phyloP scores from a whole-genome alignment of 2,329 filamentous ascomycete genomes.

The Nemania bipapillata region DNA sequence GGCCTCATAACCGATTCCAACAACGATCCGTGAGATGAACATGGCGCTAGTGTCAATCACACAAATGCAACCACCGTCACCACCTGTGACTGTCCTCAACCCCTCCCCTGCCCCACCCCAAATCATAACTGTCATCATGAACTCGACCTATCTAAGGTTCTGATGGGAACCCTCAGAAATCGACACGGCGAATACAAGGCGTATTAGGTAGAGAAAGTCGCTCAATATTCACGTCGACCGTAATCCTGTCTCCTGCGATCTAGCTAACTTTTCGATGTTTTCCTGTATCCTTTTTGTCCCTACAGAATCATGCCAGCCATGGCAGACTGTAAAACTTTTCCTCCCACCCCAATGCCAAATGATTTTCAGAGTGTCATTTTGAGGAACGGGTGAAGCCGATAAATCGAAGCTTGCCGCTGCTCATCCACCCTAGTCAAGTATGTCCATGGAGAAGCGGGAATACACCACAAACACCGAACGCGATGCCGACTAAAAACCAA shows the following conservation, averaged over 20 bases:
- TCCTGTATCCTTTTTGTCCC: conserved; percentile 36
- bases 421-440: conserved; percentile 39
- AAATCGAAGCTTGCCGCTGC: conserved; percentile 18
- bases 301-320: conserved; percentile 33
- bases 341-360: conserved; percentile 26
- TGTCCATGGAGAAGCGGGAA: conserved; percentile 44
- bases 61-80: not conserved
- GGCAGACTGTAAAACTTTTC: conserved; percentile 24
- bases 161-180: conserved; percentile 12
- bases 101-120: too few species aligned
- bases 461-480: conserved; percentile 51
- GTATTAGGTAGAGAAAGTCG: conserved; percentile 37
- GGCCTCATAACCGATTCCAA: not conserved
- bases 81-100: conserved; percentile 1
- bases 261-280: conserved; percentile 35
- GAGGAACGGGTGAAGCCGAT: conserved; percentile 11
- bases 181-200: conserved; percentile 25
- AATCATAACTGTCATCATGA: conserved; percentile 18
- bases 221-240: conserved; percentile 28
- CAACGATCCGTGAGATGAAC: conserved; percentile 5
- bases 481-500: conserved; percentile 49
- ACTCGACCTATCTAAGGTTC: conserved; percentile 11
- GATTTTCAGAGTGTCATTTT: conserved; percentile 18
- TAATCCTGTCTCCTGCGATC: conserved; percentile 31
- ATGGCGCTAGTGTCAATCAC: not conserved